phyloP scores from a whole-genome alignment of 305 asterid genomes.

The Galium porrigens region DNA sequence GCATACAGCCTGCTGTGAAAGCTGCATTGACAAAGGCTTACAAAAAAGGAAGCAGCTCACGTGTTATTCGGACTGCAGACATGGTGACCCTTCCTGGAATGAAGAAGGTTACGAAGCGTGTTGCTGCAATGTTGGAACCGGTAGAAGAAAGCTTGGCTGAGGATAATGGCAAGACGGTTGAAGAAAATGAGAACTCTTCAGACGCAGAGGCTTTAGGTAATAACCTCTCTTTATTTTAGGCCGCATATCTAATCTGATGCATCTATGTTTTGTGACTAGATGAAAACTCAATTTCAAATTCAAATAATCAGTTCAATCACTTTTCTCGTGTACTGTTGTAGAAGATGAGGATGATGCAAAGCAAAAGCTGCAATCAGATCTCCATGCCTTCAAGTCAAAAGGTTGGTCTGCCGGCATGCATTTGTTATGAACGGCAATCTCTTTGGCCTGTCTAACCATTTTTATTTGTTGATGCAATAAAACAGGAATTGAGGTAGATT shows the following conservation, averaged over 20 bases:
- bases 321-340: conserved; percentile 12
- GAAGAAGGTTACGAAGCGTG: conserved; percentile 75
- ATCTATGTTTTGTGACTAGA: background rate
- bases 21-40: conserved; percentile 83
- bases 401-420: conserved; percentile 26
- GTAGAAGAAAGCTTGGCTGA: conserved; percentile 37
- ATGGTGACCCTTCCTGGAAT: conserved; percentile 73
- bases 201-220: conserved; percentile 73
- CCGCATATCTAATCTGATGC: background rate
- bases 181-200: conserved; percentile 48
- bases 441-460: background rate
- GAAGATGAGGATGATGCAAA: conserved; percentile 35
- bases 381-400: conserved; percentile 48
- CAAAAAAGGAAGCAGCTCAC: conserved; percentile 83
- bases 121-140: conserved; percentile 93
- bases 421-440: background rate
- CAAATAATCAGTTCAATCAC: background rate
- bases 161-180: conserved; percentile 31
- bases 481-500: conserved; percentile 52
- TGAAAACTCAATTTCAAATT: background rate
- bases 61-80: conserved; percentile 70
- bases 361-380: conserved; percentile 54
- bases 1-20: conserved; percentile 75
- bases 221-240: background rate
- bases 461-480: background rate